phyloP scores from a whole-genome alignment of 139 green algal species.

The Tetradesmus lagerheimii region DNA sequence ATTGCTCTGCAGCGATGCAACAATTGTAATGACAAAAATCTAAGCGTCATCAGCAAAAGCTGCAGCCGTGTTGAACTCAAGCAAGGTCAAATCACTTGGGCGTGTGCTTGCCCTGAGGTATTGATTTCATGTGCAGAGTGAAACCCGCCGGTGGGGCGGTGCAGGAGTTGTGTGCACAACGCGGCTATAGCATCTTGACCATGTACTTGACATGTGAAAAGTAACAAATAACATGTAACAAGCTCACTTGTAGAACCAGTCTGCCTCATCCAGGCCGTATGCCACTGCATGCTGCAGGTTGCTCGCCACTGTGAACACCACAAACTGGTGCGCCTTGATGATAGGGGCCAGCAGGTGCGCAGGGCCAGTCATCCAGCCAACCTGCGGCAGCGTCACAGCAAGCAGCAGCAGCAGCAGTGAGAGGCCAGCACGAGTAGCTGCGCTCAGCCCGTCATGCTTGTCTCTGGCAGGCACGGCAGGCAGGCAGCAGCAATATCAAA shows the following conservation, averaged over 20 bases:
- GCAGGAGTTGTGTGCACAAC: no score
- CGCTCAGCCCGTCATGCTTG: not conserved
- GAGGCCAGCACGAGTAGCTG: not conserved
- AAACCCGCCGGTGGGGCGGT: no score
- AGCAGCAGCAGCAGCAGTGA: not conserved
- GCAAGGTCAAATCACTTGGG: no score
- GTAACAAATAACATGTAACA: no score
- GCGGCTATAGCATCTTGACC: no score
- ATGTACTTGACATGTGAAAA: no score
- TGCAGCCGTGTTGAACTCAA: no score
- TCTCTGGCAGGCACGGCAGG: not conserved
- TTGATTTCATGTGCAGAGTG: no score
- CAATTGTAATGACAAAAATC: no score
- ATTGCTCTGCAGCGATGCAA: no score
- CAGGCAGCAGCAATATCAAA: not conserved
- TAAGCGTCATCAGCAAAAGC: no score
- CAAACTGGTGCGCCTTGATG: constrained; percentile 88
- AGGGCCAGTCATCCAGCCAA: constrained; percentile 85
- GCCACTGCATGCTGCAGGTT: constrained; percentile 81
- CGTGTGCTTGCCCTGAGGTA: no score
- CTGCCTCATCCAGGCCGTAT: constrained; percentile 75
- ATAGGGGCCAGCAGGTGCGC: constrained; percentile 71
- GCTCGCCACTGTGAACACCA: constrained; percentile 84
- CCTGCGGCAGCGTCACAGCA: constrained; percentile 54
- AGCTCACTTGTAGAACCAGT: constrained; percentile 75